Base-by-base conservation (phyloP, 78 protist genomes). In the slime mould (Dictyostelium discoideum) region DNA sequence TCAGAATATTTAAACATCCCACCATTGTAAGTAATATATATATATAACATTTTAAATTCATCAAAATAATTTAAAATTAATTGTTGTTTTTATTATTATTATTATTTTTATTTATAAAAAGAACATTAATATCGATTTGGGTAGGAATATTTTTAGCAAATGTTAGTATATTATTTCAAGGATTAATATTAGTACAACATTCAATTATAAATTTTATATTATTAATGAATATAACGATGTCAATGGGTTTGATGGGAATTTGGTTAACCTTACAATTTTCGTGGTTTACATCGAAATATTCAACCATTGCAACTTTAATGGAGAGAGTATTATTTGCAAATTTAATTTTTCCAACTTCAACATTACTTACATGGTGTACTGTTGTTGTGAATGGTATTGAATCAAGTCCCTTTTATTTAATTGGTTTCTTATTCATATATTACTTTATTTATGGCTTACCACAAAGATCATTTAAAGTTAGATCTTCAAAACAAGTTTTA, bases 191-290 rank as follows among this genome's bases (percentile, higher is more conserved):
- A 32, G 80, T 89, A 3, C 80, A 78, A 44, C 87, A 89, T 69
- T 80, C 87, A 78, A 14, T 89, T 18, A 46, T 89, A 0, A 89
- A 89, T 89, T 67, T 22, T 60, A 26, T 89, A 24, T 39, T 89
- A 5, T 81, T 89, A 48, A 63, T 89, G 40, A 89, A 89, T 44
- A 44, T 81, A n/a, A 86, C 83, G 11, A 67, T 89, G 81, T 10
- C 83, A 10, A 32, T 89, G 79, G 87, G 80, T 22, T 32, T 89
- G 65, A 37, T 63, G 20, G 94, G 94, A 14, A 60, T 89, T 18
- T 89, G 87, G 86, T 8, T 67, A 14, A 65, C 94, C 22, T 67
- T 89, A 48, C 94, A 89, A 26, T 74, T 89, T 5, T 79, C 72
- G 46, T 80, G 86, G 81, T 20, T 89, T 13, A 44, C 87, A 24